Conservation (phyloP, 1,284 basidiomycete genomes). For the Cystobasidiaceae sp. region DNA sequence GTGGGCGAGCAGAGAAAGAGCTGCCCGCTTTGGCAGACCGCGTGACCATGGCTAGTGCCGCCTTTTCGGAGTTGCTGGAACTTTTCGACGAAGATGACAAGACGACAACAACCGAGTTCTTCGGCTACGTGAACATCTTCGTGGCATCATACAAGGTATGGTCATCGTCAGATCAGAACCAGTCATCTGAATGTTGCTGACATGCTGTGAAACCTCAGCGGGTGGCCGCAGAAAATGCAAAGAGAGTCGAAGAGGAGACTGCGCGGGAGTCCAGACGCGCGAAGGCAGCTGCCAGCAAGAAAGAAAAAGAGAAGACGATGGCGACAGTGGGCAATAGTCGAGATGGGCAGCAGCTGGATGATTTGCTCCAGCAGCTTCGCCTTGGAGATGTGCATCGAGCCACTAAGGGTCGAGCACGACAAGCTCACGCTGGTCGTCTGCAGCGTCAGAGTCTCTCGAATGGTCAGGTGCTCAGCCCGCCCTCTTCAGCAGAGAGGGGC, state of each 20-base stretch:
- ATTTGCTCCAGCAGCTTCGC: conserved; percentile 16
- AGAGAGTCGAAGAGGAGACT: conserved; percentile 12
- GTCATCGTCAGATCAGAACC: background rate
- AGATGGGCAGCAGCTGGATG: conserved; percentile 26
- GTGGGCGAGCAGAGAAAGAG: conserved; percentile 64
- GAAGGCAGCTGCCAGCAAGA: background rate
- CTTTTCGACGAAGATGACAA: conserved; percentile 71
- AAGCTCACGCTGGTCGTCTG: conserved; percentile 12
- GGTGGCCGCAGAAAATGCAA: conserved; percentile 13
- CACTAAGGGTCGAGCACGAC: background rate
- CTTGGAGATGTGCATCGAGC: conserved; percentile 12
- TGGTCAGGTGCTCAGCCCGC: background rate
- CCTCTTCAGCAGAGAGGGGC: background rate
- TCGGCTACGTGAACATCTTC: conserved; percentile 90
- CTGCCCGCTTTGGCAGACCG: conserved; percentile 77
- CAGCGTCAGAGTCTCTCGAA: conserved; percentile 1
- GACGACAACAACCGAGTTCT: conserved; percentile 64
- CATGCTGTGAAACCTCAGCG: background rate
- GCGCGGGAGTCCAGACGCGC: conserved; percentile 1
- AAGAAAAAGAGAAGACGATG: conserved; percentile 5
- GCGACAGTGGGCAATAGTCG: background rate
- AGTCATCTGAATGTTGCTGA: background rate
- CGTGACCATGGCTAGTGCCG: conserved; percentile 72
- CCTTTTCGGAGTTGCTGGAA: conserved; percentile 71
- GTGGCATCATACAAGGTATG: conserved; percentile 80